These are phyloP conservation scores for Miamiensis avidus DNA, from an alignment of 169 alveolate genomes.

Conservation along the genomic window DNA sequence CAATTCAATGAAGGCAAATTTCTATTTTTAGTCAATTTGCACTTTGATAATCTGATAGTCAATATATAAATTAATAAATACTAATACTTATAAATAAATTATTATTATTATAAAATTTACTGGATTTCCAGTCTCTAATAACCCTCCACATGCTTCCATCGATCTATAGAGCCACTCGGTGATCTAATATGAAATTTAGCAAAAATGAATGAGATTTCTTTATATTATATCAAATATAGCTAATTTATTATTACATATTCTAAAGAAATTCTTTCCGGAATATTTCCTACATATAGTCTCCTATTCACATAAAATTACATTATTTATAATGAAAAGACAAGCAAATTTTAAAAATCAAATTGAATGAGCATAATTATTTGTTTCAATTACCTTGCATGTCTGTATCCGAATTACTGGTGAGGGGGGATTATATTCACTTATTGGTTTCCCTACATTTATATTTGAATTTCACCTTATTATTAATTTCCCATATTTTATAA, in stretches of 20 bases:
- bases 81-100: not conserved
- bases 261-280: conserved; percentile 13
- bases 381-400: not conserved
- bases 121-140: conserved; percentile 13
- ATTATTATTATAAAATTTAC: not conserved
- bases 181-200: not conserved
- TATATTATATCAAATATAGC: too few relatives aligned
- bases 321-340: too few relatives aligned
- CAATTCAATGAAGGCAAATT: conserved; percentile 11
- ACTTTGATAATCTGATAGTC: not conserved
- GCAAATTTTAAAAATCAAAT: too few relatives aligned
- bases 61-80: not conserved
- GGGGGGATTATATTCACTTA: not conserved
- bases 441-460: not conserved
- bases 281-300: conserved; percentile 22
- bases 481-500: not conserved
- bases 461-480: not conserved
- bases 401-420: not conserved
- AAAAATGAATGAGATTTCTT: too few relatives aligned
- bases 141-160: conserved; percentile 26
- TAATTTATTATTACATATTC: conserved; percentile 4
- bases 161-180: conserved; percentile 28
- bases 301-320: not conserved
- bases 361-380: too few relatives aligned
- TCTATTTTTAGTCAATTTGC: conserved; percentile 15